Base-by-base conservation (phyloP, 169 alveolate species). In the Eimeria necatrix region DNA sequence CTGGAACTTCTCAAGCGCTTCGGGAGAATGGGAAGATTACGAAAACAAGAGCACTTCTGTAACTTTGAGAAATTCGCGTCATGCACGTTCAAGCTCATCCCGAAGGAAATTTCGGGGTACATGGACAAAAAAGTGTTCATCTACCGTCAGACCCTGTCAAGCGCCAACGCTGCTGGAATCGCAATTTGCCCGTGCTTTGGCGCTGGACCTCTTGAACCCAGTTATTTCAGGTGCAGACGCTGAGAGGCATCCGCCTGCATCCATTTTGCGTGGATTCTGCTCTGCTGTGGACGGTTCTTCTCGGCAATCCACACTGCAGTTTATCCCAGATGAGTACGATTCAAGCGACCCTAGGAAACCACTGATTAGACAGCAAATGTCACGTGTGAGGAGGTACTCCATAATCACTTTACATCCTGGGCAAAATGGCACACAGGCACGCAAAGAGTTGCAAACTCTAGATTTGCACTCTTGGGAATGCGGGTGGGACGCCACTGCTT, bases 181-280 rank as follows among this genome's bases (percentile, higher is more conserved):
- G 46, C 92, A 84, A 51, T 84, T 84, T 32, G 92, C 92, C 71
- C 78, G 92, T 6, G 92, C 53, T 59, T 48, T 84, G 74, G 92
- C 92, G 78, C 92, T 76, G 51, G 78, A 84, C 24, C 48, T n/a
- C 92, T 56, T 84, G 78, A 56, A 32, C 3, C 80, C 92, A 24
- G 7, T 32, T 22, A 59, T 56, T 4, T 60, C 78, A 20, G 8
- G 1, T 60, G 59, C 24, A 12, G 12, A 51, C 59, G 5, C 53
- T 84, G 92, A 20, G 14, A 16, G 14, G 9, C 92, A 32, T n/a
- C 60, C 48, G 18, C 22, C 78, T 56, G 48, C 49, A 59, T 16
- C 64, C 59, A 20, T 7, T 24, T 12, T 59, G 41, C 64, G 18
- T 84, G 92, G 48, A 2, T 56, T n/a, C n/a, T 26, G 76, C 91